Evolutionary conservation across 768 basidiomycete genomes (phyloP).

Genomic region (Lanmaoa rubissima): DNA sequence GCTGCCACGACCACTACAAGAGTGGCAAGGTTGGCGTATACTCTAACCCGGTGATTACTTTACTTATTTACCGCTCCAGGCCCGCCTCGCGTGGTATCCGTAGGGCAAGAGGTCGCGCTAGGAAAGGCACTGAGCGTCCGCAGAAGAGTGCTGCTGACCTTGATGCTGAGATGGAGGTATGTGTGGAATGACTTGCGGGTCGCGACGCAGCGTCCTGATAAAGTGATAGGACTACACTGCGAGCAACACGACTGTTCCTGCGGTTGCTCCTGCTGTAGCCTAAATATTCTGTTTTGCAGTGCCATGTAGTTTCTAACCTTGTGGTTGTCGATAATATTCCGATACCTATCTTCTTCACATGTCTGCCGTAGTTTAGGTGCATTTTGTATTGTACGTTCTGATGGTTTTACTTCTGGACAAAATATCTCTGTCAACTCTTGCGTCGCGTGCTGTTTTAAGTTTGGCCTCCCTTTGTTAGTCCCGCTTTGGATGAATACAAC

Average conservation of each 20-base stretch:
- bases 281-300: conserved; percentile 9
- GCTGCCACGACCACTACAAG: conserved; percentile 23
- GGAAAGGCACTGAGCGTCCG: conserved; percentile 56
- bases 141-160: conserved; percentile 85
- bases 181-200: conserved; percentile 15
- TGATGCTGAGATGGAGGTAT: conserved; percentile 97
- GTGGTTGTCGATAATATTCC: conserved; percentile 16
- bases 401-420: conserved; percentile 10
- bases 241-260: conserved; percentile 43
- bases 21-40: conserved; percentile 35
- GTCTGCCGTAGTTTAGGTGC: conserved; percentile 21
- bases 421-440: neutral
- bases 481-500: neutral
- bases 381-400: conserved; percentile 22
- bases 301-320: conserved; percentile 2
- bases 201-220: neutral
- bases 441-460: neutral
- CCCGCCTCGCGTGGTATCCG: conserved; percentile 43
- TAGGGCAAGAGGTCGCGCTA: conserved; percentile 42
- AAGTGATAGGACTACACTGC: conserved; percentile 63
- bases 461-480: neutral
- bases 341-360: conserved; percentile 20
- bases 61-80: conserved; percentile 21
- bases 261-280: conserved; percentile 44
- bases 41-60: neutral